Evolutionary conservation across 208 protist genomes (phyloP), one percentile per base, ranked within the genome.

Genomic region (Tritrichomonas musculus): DNA sequence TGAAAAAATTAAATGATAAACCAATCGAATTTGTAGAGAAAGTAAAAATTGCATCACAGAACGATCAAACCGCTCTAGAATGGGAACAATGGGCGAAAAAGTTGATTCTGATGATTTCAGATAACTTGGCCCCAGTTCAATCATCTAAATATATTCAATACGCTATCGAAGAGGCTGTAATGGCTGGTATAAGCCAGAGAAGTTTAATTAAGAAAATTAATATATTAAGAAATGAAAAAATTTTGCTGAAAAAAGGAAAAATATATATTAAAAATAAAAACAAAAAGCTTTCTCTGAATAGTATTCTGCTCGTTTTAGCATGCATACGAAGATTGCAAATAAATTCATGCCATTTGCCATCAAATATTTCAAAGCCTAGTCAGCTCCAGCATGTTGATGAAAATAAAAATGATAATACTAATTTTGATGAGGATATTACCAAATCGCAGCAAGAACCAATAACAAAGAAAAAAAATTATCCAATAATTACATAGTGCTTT

Each of bases 151-250:
- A 88, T 9, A 20, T 88, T 20, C 44, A 49, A 57, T 60, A 44
- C 9, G 77, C 77, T 33, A 53, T 88, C 39, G 77, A 49, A 36
- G 77, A 88, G 57, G 77, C 77, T 36, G 41, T 88, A 1, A 57
- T 88, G 77, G 25, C 17, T 50, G 25, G n/a, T 22, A 1, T 88
- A 0, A 36, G 77, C 17, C 44, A 88, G 47, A 53, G 47, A 27
- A 25, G 20, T 8, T 20, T 60, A n/a, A 44, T 25, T 25, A 88
- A 36, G 30, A 13, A 57, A 14, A 57, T 88, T 17, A 47, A 88
- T 27, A 88, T 88, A 33, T 88, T 88, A 50, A 88, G 77, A 50
- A 20, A 8, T 39, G 77, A 88, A 49, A 88, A 88, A 57, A 30
- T 13, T 22, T 47, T 88, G 25, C 57, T 60, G 20, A 20, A 3